Evolutionary conservation across 2,329 filamentous ascomycete genomes (phyloP).

Genomic region (Fusarium sororula): DNA sequence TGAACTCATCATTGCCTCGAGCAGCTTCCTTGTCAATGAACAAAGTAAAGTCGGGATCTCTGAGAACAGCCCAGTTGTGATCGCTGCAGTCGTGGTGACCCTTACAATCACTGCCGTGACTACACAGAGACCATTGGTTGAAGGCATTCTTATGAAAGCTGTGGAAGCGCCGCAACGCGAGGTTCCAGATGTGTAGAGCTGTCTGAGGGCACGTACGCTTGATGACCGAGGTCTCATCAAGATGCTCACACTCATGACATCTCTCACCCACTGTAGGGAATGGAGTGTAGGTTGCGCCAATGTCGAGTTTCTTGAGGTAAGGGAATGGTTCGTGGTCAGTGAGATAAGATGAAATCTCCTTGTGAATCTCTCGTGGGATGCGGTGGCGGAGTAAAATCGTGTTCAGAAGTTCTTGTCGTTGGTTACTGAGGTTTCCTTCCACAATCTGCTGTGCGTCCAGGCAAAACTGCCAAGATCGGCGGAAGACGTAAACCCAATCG

Average conservation of each 20-base stretch:
- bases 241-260: not conserved
- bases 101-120: not conserved
- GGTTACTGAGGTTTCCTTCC: not conserved
- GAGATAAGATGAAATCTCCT: not conserved
- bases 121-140: not conserved
- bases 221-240: rapidly evolving
- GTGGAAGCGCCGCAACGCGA: constrained; percentile 4
- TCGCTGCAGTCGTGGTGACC: not conserved
- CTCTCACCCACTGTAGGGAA: not conserved
- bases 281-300: not conserved
- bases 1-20: not conserved
- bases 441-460: constrained; percentile 1
- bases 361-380: not conserved
- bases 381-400: not conserved
- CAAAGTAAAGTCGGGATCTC: not conserved
- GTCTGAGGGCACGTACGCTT: not conserved
- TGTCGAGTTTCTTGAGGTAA: constrained; percentile 2
- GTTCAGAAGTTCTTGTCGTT: not conserved
- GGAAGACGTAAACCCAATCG: not conserved
- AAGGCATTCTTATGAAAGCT: not conserved
- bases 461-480: constrained; percentile 14
- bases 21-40: not conserved
- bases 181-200: not conserved
- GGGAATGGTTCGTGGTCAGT: not conserved
- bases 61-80: not conserved